A percentile compares a stretch with the other conserved stretches of the same genome.
These are phyloP conservation scores for Thermomyces lanuginosus DNA, from an alignment of 2,329 filamentous ascomycete species.

Conservation along the genomic window DNA sequence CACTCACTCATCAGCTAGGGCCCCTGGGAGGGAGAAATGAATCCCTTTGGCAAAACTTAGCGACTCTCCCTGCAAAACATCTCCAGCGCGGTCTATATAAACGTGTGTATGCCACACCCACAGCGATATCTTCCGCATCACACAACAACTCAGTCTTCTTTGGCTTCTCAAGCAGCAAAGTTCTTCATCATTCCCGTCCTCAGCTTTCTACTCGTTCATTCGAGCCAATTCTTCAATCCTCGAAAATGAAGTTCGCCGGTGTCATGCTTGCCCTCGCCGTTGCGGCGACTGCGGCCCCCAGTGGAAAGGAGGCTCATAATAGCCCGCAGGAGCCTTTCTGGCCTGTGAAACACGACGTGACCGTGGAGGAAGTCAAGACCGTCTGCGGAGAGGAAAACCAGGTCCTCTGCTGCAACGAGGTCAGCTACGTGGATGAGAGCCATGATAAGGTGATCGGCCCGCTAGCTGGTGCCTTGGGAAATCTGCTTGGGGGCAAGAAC, in stretches of 20 bases:
- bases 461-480: constrained; percentile 18
- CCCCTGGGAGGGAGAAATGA: no score
- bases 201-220: no score
- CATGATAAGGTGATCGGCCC: constrained; percentile 17
- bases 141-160: constrained; percentile 16
- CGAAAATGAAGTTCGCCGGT: constrained; percentile 23
- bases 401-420: constrained; percentile 26
- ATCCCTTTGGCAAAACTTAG: no score
- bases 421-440: constrained; percentile 20
- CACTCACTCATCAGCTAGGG: no score
- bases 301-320: constrained; percentile 15
- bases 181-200: constrained; percentile 10
- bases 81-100: constrained; percentile 19
- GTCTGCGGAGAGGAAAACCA: constrained; percentile 24
- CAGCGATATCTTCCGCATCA: constrained; percentile 8
- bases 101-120: constrained; percentile 9
- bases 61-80: no score
- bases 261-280: constrained; percentile 20
- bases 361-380: constrained; percentile 22
- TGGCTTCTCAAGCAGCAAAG: constrained; percentile 12
- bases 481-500: constrained; percentile 20
- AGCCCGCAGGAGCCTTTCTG: constrained; percentile 19
- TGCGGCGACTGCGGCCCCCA: constrained; percentile 17
- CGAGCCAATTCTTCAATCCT: constrained; percentile 8
- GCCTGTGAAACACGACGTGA: constrained; percentile 17